Evolutionary conservation across 1,139 yeast species (phyloP), one percentile per base, ranked within the genome.

Genomic region (Zygosaccharomyces pseudobailii): DNA sequence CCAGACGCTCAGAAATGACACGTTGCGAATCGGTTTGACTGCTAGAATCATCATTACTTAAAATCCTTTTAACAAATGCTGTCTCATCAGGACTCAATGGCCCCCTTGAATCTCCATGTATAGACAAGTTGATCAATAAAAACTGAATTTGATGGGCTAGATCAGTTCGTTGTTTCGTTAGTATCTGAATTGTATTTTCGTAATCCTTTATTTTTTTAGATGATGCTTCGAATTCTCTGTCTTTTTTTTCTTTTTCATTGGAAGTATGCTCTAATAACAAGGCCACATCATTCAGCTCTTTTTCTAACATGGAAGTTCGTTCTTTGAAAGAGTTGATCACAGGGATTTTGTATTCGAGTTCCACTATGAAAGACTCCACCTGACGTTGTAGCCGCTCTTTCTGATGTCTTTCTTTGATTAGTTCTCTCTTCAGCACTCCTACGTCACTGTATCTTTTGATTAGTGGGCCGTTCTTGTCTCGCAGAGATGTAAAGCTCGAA

Each of bases 291-390:
- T 71, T 51, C 66, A 82, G 65, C 51, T 79, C 81, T 5, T 58
- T 57, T 58, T 80, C 82, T 35, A 79, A 58, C 13, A 72, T 65
- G 8, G 67, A 61, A 32, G 77, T 75, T 50, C 76, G 79, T 46
- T 75, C 79, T 46, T 74, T 82, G 63, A 80, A 87, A 53, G 80
- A 84, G 68, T 85, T 77, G 43, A 90, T 75, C 1, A 84, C 72
- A 0, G 97, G 97, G 47, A 88, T 84, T 57, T 86, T 84, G 23
- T 79, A 75, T 61, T 89, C 95, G 55, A 92, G 72, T 62, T 90
- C 97, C 28, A 72, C 73, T 30, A 89, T 79, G 57, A 90, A 83
- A 0, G 76, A 71, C 55, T 84, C 84, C 52, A 90, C 72, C 65
- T 88, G 92, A 32, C 71, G 66, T 49, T 90, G 85, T 48, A 90